Evolutionary conservation across 176 grass and related monocot species (phyloP), one percentile per base, ranked within the genome.

Genomic region (Neostapfia colusana): DNA sequence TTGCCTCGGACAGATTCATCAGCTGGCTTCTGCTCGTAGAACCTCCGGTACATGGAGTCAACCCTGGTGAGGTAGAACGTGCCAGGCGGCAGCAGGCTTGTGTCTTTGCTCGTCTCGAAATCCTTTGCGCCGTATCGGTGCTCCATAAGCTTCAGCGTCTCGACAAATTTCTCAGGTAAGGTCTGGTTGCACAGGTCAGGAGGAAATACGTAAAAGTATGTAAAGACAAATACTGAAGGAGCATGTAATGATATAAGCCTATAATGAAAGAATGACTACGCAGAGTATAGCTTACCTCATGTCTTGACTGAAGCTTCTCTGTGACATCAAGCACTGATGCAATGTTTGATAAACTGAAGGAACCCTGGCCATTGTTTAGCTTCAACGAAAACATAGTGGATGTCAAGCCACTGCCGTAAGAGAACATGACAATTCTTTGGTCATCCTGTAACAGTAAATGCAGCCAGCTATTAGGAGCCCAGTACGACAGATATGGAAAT

Each of bases 351-450:
- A 99, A 75, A 68, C 45, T 95, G 73, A 99, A 99, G 45, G 89
- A 84, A 85, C 88, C 80, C 67, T 95, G 80, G 6, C 85, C 87
- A 55, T 90, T 64, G 42, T 81, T 85, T 87, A 91, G 74, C 74
- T 79, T 99, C 41, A 95, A 89, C 18, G 92, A 99, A 85, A 99
- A 99, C 72, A 93, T 78, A 7, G 87, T 88, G 44, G 91, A 89
- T 49, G 91, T 84, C 41, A 90, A 70, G 64, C 91, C 91, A 84
- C 96, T 99, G 11, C 96, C 96, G 13, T 99, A 99, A 84, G 96
- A 99, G 83, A 99, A 99, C 96, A 99, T 99, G 58, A 78, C 61
- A 90, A 99, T 85, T 77, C 92, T 84, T 42, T 95, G 87, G 15
- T 87, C 89, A 4, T 23, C 65, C 96, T 99, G 41, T 43, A 79